Base-by-base conservation (phyloP, 805 yeast species). In the Candida multigemmis region DNA sequence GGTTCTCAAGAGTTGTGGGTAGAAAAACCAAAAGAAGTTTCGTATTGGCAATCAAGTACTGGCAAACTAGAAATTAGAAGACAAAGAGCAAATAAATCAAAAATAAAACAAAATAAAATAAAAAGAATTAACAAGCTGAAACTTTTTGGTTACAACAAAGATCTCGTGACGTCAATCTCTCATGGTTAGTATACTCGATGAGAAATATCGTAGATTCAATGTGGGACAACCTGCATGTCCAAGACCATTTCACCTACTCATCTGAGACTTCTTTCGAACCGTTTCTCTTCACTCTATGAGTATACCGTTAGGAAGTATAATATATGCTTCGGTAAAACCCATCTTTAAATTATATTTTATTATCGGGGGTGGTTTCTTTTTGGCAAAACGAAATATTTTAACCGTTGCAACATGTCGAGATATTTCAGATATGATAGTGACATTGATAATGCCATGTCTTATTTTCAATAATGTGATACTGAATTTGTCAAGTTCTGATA, bases 321-420 rank as follows among this genome's bases (percentile, higher is more conserved):
- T 85, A 5, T 84, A 79, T 54, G 68, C 83, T 14, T 73, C 94
- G 0, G 77, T 79, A 30, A 84, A 83, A 57, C 95, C 95, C n/a
- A 77, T 84, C 32, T 65, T 83, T 53, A 85, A 85, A 51, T 80
- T 84, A 37, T 80, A 83, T 42, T 54, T 80, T 38, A 77, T 81
- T 44, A 68, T 81, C 4, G 74, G 65, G 4, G 52, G 74, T 9
- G 95, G 95, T 7, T 79, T 61, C 37, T 46, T 61, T 21, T 53
- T 85, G 5, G 82, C 89, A 3, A 70, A 62, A 33, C 63, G 54
- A 37, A 76, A 80, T 40, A 67, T 80, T 14, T 55, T 82, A 3
- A 60, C 78, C 1, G 83, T 80, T 14, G 71, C 79, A 15, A 71
- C 79, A 14, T 68, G 84, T 21, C 59, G 81, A 41, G 81, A 78